These are phyloP conservation scores for Saccharomyces cerevisiae DNA, from an alignment of 805 yeast species.

Conservation along the genomic window DNA sequence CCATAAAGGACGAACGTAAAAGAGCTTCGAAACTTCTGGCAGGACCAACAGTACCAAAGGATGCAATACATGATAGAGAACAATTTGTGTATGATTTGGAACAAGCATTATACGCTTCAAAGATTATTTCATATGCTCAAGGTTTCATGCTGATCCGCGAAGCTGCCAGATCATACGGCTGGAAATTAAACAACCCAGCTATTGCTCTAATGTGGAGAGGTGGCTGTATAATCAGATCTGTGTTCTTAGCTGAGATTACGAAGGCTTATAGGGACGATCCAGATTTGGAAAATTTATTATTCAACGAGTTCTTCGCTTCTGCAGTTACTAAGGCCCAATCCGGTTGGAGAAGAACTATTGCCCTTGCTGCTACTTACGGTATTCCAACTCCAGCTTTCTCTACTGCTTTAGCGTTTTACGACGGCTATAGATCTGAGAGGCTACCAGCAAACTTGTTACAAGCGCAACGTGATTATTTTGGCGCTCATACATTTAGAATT, in stretches of 20 bases:
- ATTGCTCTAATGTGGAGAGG: conserved; percentile 99
- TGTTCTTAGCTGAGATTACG: conserved; percentile 94
- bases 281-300: conserved; percentile 87
- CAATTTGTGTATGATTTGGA: conserved; percentile 86
- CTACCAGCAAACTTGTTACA: conserved; percentile 96
- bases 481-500: conserved; percentile 98
- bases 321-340: conserved; percentile 90
- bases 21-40: conserved; percentile 69
- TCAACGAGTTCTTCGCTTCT: conserved; percentile 86
- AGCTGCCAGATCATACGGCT: conserved; percentile 92
- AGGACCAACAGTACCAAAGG: conserved; percentile 68
- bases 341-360: conserved; percentile 89
- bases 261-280: conserved; percentile 91
- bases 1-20: conserved; percentile 83
- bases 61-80: conserved; percentile 63
- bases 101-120: conserved; percentile 97
- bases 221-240: conserved; percentile 98
- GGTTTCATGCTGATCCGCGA: conserved; percentile 99
- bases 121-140: conserved; percentile 96
- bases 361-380: conserved; percentile 73
- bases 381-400: conserved; percentile 97
- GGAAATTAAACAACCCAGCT: conserved; percentile 97
- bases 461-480: conserved; percentile 99
- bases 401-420: conserved; percentile 95
- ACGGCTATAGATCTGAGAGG: conserved; percentile 93